These are phyloP conservation scores for Lachancea dasiensis DNA, from an alignment of 805 yeast genomes.

Conservation along the genomic window DNA sequence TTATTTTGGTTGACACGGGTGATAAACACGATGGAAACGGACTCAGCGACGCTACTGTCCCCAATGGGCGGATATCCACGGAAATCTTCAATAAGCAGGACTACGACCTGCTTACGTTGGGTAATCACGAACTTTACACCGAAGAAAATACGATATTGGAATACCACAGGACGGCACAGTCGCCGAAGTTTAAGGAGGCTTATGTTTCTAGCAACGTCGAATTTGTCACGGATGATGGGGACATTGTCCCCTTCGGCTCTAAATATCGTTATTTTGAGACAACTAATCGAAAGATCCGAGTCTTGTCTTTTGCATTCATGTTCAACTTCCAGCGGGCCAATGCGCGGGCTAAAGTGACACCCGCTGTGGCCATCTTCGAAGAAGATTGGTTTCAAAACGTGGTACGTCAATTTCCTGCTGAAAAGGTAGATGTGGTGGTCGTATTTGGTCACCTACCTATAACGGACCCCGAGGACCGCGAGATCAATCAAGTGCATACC, in stretches of 20 bases:
- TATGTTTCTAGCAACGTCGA: slow-evolving; percentile 74
- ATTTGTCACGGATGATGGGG: slow-evolving; percentile 38
- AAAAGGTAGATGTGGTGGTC: slow-evolving; percentile 56
- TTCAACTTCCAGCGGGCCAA: slow-evolving; percentile 68
- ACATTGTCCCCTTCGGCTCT: slow-evolving; percentile 60
- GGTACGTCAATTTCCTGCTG: slow-evolving; percentile 31
- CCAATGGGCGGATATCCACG: slow-evolving; percentile 63
- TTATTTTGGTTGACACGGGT: slow-evolving; percentile 79
- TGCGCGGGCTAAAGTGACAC: slow-evolving; percentile 54
- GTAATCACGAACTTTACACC: slow-evolving; percentile 85
- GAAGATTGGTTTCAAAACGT: slow-evolving; percentile 61
- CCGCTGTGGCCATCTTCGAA: slow-evolving; percentile 44
- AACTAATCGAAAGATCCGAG: slow-evolving; percentile 40
- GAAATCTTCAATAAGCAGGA: slow-evolving; percentile 57
- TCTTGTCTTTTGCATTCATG: slow-evolving; percentile 71
- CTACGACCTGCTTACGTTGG: slow-evolving; percentile 76
- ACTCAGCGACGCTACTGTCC: slow-evolving; percentile 66
- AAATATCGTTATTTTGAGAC: slow-evolving; percentile 63
- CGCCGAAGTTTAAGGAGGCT: slow-evolving; percentile 46
- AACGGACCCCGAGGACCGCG: slow-evolving; percentile 32
- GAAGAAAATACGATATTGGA: slow-evolving; percentile 62
- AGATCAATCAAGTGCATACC: slow-evolving; percentile 33
- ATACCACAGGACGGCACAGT: slow-evolving; percentile 49
- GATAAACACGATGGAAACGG: slow-evolving; percentile 97
- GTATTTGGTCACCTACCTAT: slow-evolving; percentile 80